phyloP scores from a whole-genome alignment of 768 basidiomycete genomes.

The Amanita pallidorosea region DNA sequence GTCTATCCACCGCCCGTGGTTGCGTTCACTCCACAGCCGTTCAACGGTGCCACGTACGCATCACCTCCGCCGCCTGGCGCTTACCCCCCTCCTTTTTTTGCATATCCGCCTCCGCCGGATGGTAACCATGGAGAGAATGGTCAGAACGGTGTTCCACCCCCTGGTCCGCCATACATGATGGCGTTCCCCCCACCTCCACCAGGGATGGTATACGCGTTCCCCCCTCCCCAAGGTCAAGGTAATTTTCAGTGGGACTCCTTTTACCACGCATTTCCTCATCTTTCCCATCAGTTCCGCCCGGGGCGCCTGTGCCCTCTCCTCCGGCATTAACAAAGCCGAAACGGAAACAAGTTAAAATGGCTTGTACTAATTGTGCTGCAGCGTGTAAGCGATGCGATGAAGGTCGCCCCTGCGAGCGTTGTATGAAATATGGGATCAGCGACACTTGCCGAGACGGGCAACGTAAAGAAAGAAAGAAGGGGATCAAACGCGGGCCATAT shows the following conservation, averaged over 20 bases:
- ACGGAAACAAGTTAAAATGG: constrained; percentile 85
- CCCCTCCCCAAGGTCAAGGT: constrained; percentile 29
- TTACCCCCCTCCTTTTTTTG: constrained; percentile 29
- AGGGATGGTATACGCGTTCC: constrained; percentile 35
- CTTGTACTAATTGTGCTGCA: constrained; percentile 82
- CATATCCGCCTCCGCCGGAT: constrained; percentile 31
- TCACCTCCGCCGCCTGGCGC: constrained; percentile 23
- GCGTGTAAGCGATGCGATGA: constrained; percentile 90
- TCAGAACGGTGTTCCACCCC: constrained; percentile 22
- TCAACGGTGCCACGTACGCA: constrained; percentile 20
- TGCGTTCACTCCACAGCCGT: constrained; percentile 21
- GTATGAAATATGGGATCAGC: constrained; percentile 77
- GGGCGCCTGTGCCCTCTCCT: constrained; percentile 15
- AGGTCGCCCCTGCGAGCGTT: constrained; percentile 80
- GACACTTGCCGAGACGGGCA: constrained; percentile 80
- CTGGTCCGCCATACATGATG: constrained; percentile 26
- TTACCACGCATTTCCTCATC: neutral
- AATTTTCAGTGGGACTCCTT: constrained; percentile 9
- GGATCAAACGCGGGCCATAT: constrained; percentile 82
- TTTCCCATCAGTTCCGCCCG: constrained; percentile 11
- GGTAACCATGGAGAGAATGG: constrained; percentile 23
- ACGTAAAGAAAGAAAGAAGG: constrained; percentile 88
- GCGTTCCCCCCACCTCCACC: constrained; percentile 26
- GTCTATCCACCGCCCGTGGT: constrained; percentile 21
- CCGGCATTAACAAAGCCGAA: constrained; percentile 40